phyloP scores from a whole-genome alignment of 257 asterid species.

The Jacaranda copaia region DNA sequence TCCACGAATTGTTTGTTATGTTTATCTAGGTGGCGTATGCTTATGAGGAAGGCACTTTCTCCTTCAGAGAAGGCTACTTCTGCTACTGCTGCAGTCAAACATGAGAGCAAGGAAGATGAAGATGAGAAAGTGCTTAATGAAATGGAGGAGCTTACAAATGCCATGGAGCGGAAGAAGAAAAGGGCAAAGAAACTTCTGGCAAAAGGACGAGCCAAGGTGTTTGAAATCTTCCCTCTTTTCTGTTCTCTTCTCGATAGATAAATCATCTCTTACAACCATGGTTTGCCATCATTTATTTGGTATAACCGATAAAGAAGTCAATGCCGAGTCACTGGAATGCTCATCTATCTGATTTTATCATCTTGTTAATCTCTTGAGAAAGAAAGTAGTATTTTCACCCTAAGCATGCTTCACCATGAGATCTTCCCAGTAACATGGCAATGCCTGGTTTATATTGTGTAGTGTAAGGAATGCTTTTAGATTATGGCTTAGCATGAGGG shows the following conservation, averaged over 20 bases:
- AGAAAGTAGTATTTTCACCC: too few relatives aligned
- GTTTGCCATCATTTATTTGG: not conserved
- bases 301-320: not conserved
- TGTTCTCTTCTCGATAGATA: not conserved
- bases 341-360: too few relatives aligned
- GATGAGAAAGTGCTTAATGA: conserved; percentile 76
- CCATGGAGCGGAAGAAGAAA: conserved; percentile 85
- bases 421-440: too few relatives aligned
- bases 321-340: not conserved
- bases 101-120: conserved; percentile 66
- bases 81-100: conserved; percentile 47
- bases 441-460: too few relatives aligned
- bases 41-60: conserved; percentile 80
- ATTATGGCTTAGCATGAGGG: too few relatives aligned
- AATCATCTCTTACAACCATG: not conserved
- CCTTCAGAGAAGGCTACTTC: conserved; percentile 60
- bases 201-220: conserved; percentile 85
- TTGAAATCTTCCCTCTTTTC: conserved; percentile 22
- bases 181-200: conserved; percentile 67
- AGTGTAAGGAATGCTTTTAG: too few relatives aligned
- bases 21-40: conserved; percentile 79
- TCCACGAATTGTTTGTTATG: conserved; percentile 27
- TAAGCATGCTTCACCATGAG: too few relatives aligned
- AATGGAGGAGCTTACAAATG: conserved; percentile 85
- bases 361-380: too few relatives aligned